Conservation (phyloP, 345 rosid genomes). For the Balakata baccata region DNA sequence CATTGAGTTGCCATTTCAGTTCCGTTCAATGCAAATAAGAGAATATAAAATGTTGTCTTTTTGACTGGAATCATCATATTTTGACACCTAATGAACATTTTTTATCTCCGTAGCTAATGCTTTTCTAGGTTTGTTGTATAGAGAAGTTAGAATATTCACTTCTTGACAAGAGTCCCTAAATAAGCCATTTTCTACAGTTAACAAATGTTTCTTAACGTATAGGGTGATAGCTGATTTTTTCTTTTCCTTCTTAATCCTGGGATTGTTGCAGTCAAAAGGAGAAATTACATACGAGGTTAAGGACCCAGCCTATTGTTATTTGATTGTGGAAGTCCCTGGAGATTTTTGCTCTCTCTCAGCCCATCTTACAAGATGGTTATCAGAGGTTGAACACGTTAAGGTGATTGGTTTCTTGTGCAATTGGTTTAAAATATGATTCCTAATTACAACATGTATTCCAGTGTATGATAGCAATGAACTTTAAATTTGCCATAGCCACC, state of each 20-base stretch:
- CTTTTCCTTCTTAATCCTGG: conserved; percentile 20
- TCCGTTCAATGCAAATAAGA: neutral
- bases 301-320: conserved; percentile 79
- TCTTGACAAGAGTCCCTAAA: neutral
- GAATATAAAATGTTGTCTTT: neutral
- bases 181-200: neutral
- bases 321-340: conserved; percentile 48
- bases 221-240: neutral
- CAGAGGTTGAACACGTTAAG: conserved; percentile 73
- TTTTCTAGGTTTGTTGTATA: neutral
- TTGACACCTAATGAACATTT: conserved; percentile 4
- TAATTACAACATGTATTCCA: neutral
- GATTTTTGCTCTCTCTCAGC: conserved; percentile 61
- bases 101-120: no score
- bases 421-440: conserved; percentile 15
- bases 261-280: conserved; percentile 58
- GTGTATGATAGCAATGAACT: neutral
- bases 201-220: neutral
- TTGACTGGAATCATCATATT: neutral
- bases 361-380: conserved; percentile 71
- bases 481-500: neutral
- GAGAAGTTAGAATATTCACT: conserved; percentile 4
- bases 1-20: neutral
- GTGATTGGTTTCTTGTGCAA: conserved; percentile 32
- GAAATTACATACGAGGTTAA: conserved; percentile 79